phyloP scores from a whole-genome alignment of 2,329 filamentous ascomycete species.

The Cadophora luteo-olivacea region DNA sequence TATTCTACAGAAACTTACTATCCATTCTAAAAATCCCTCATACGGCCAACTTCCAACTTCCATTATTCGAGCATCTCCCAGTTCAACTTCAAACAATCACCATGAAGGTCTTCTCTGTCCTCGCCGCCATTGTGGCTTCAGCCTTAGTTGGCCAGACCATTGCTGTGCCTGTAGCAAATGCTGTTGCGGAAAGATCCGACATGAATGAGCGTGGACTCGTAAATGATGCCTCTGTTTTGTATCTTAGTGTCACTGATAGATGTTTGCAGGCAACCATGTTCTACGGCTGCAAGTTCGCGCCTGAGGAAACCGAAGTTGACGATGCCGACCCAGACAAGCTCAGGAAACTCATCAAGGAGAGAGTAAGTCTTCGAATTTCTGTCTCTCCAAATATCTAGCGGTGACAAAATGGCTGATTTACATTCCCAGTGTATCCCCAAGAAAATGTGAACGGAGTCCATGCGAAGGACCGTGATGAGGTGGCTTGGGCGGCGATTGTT shows the following conservation, averaged over 20 bases:
- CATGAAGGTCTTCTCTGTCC: neutral
- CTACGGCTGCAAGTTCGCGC: slow-evolving; percentile 1
- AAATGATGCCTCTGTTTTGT: neutral
- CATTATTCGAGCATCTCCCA: neutral
- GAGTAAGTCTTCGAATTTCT: neutral
- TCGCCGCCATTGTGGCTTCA: neutral
- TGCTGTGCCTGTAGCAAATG: neutral
- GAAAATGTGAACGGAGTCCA: neutral
- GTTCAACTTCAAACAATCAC: neutral
- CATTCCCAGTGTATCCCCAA: neutral
- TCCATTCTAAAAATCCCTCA: neutral
- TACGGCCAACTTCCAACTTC: neutral
- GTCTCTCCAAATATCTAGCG: neutral
- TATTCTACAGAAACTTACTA: neutral
- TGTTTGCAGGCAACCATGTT: neutral
- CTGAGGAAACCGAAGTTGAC: neutral
- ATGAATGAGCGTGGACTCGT: neutral
- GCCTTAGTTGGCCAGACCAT: neutral
- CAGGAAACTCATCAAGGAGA: neutral
- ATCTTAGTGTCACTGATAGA: too few relatives aligned
- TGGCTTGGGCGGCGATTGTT: neutral
- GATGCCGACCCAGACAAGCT: neutral
- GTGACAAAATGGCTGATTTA: neutral
- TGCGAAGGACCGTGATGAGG: neutral
- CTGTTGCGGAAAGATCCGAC: neutral